Evolutionary conservation across 148 eudicot genomes (phyloP).

Genomic region (Pharnaceum exiguum): DNA sequence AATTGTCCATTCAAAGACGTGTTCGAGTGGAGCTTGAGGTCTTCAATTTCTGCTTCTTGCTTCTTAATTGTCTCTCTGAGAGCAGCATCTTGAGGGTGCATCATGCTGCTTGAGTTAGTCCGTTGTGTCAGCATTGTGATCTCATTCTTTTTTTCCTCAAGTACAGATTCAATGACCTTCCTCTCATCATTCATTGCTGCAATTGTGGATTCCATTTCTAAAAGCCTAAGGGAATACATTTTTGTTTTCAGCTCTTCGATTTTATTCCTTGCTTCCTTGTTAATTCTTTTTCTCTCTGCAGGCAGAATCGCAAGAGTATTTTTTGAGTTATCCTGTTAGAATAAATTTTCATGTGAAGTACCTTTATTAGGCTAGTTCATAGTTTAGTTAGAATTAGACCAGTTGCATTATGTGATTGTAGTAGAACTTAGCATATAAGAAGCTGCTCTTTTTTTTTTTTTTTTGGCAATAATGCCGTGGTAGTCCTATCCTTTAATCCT

Average conservation of each 20-base stretch:
- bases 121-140: constrained; percentile 32
- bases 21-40: constrained; percentile 25
- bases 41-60: constrained; percentile 47
- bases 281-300: constrained; percentile 69
- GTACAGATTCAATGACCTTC: constrained; percentile 41
- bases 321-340: too few relatives aligned
- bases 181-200: constrained; percentile 68
- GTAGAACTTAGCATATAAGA: too few relatives aligned
- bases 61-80: constrained; percentile 29
- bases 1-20: constrained; percentile 4
- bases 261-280: constrained; percentile 45
- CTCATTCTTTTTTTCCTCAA: constrained; percentile 67
- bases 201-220: constrained; percentile 64
- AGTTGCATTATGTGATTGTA: too few relatives aligned
- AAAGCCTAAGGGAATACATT: constrained; percentile 31
- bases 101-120: constrained; percentile 7
- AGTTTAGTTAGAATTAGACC: too few relatives aligned
- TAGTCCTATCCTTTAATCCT: too few relatives aligned
- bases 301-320: too few relatives aligned
- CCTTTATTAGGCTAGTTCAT: too few relatives aligned
- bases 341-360: too few relatives aligned
- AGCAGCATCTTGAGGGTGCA: constrained; percentile 13
- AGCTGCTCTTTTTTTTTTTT: too few relatives aligned
- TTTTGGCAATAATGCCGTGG: too few relatives aligned
- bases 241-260: constrained; percentile 55